These are phyloP conservation scores for Floccularia luteovirens DNA, from an alignment of 768 basidiomycete genomes.

Conservation along the genomic window DNA sequence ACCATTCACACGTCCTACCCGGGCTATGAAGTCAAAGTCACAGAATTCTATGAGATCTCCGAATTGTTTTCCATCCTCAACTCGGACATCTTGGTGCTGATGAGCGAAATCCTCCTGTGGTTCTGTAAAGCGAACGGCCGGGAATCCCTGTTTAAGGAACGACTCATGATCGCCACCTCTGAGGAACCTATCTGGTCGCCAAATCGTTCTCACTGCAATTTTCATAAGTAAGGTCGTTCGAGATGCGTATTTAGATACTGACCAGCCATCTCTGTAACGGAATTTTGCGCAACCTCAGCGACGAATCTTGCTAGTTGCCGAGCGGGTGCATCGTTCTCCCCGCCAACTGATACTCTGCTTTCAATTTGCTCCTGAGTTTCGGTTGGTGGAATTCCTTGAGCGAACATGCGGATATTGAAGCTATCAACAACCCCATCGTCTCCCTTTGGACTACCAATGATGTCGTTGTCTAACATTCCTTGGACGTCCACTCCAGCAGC, in stretches of 20 bases:
- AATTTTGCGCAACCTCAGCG: slow-evolving; percentile 41
- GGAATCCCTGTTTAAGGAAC: slow-evolving; percentile 41
- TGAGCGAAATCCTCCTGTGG: slow-evolving; percentile 51
- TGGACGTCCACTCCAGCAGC: slow-evolving; percentile 40
- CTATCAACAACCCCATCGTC: slow-evolving; percentile 39
- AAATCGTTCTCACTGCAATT: slow-evolving; percentile 37
- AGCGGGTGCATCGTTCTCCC: slow-evolving; percentile 47
- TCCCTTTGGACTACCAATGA: slow-evolving; percentile 42
- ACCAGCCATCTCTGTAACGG: slow-evolving; percentile 43
- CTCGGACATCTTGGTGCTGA: slow-evolving; percentile 49
- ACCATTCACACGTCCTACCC: slow-evolving; percentile 44
- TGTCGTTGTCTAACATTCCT: slow-evolving; percentile 53
- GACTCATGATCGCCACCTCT: slow-evolving; percentile 49
- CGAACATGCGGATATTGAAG: slow-evolving; percentile 43
- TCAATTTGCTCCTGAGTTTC: slow-evolving; percentile 29
- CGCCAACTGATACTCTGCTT: slow-evolving; percentile 31
- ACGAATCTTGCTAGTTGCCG: slow-evolving; percentile 44
- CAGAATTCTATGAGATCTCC: slow-evolving; percentile 47
- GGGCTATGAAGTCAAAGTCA: slow-evolving; percentile 44
- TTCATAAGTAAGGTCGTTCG: neutral
- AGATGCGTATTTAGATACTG: slow-evolving; percentile 9
- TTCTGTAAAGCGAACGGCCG: slow-evolving; percentile 50
- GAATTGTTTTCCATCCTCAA: slow-evolving; percentile 43
- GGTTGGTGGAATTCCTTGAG: slow-evolving; percentile 39
- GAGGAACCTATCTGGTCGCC: slow-evolving; percentile 44